Base-by-base conservation (phyloP, 768 basidiomycete genomes). In the Amanita inopinata region DNA sequence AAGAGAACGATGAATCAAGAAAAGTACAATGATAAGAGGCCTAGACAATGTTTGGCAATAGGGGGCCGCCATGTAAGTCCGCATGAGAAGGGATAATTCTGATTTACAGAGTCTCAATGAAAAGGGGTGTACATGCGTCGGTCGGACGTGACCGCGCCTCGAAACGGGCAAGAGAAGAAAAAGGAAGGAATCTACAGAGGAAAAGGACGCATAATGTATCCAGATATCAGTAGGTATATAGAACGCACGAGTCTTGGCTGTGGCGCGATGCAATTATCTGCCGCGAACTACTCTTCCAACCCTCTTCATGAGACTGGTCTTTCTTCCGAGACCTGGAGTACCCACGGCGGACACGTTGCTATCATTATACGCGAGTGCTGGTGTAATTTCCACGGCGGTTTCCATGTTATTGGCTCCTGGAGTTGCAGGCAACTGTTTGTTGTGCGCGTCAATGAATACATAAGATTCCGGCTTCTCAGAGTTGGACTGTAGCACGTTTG, bases 291-390 rank as follows among this genome's bases (percentile, higher is more conserved):
- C 86, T 33, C 74, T 71, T 49, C 80, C 80, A 43, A 88, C 74
- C 58, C 83, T 87, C 73, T 81, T 82, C 68, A 88, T 72, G 46
- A 89, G 62, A 55, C 83, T 86, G 1, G 81, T 70, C 70, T 79
- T 88, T 54, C 86, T 70, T 34, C 78, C 79, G 1, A 89, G 68
- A 17, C 67, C 65, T 61, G 63, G 23, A n/a, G n/a, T n/a, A n/a
- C n/a, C n/a, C 40, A 25, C 10, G 8, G 73, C 63, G 3, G 62
- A 60, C 10, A 50, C 41, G 50, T 32, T 45, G 31, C 27, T 23
- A 10, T 31, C 19, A 19, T 18, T 30, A 20, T 38, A 37, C 10
- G 36, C 12, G 19, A 38, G 24, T 14, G 33, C 42, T 5, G 72
- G 62, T 15, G 65, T 46, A 23, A 20, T 41, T 10, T 52, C 51